Evolutionary conservation across 768 basidiomycete species (phyloP).

Genomic region (Mrakia gelida): DNA sequence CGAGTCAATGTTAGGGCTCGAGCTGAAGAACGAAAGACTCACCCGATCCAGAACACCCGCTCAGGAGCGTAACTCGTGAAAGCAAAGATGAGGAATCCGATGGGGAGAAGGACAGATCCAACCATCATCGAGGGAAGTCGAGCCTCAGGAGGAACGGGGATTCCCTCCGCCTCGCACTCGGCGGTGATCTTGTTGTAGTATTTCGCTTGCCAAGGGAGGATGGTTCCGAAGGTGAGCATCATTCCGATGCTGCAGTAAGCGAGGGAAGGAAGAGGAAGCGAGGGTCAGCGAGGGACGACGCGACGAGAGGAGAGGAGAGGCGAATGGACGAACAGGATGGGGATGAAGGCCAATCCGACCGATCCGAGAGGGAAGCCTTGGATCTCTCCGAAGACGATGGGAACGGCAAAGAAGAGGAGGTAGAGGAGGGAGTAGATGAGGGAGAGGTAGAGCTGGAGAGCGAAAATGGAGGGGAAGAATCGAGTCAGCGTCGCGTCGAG

Average conservation of each 20-base stretch:
- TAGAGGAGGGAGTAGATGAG: slow-evolving; percentile 20
- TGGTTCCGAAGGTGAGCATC: slow-evolving; percentile 19
- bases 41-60: not conserved
- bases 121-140: slow-evolving; percentile 30
- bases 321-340: slow-evolving; percentile 6
- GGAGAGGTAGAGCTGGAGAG: not conserved
- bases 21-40: not conserved
- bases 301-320: not conserved
- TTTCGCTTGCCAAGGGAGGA: slow-evolving; percentile 20
- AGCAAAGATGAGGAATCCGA: slow-evolving; percentile 30
- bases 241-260: slow-evolving; percentile 16
- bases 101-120: slow-evolving; percentile 23
- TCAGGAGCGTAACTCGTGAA: slow-evolving; percentile 7
- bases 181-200: not conserved
- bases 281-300: not conserved
- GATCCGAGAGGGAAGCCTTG: slow-evolving; percentile 26
- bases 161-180: not conserved
- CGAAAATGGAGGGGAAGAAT: not conserved
- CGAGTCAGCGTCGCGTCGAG: not conserved
- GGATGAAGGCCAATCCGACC: slow-evolving; percentile 28
- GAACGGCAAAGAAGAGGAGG: slow-evolving; percentile 30
- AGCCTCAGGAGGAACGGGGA: slow-evolving; percentile 25
- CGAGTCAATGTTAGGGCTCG: not conserved
- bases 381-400: slow-evolving; percentile 13
- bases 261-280: not conserved